Conservation (phyloP, 306 rosid species). For the Fagus sylvatica region DNA sequence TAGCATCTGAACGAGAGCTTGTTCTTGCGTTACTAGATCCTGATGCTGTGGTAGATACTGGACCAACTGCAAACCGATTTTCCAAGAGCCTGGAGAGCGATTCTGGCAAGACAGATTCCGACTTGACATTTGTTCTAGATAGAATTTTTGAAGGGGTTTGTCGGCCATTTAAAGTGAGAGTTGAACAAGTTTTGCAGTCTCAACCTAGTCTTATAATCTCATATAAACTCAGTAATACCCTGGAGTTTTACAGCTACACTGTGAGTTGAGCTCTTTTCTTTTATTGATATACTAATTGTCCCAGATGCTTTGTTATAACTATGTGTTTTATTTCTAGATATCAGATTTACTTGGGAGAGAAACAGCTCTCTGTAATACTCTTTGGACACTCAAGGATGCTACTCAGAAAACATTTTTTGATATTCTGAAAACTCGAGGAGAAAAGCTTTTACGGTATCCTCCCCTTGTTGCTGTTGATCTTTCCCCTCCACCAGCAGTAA, state of each 20-base stretch:
- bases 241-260: slow-evolving; percentile 91
- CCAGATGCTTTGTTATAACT: slow-evolving; percentile 19
- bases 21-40: slow-evolving; percentile 77
- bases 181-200: slow-evolving; percentile 96
- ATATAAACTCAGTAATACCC: slow-evolving; percentile 85
- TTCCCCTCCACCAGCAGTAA: slow-evolving; percentile 94
- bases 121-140: slow-evolving; percentile 88
- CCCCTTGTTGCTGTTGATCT: slow-evolving; percentile 93
- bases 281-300: not conserved
- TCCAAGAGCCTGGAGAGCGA: slow-evolving; percentile 52
- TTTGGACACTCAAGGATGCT: slow-evolving; percentile 85
- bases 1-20: slow-evolving; percentile 99
- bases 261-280: slow-evolving; percentile 51
- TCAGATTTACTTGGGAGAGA: slow-evolving; percentile 93
- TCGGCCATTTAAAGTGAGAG: slow-evolving; percentile 96
- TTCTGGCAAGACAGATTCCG: slow-evolving; percentile 63
- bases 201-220: slow-evolving; percentile 90
- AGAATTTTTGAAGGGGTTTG: slow-evolving; percentile 99
- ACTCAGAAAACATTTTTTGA: slow-evolving; percentile 93
- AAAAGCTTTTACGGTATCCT: slow-evolving; percentile 91
- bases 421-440: slow-evolving; percentile 84
- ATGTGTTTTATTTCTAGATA: slow-evolving; percentile 49
- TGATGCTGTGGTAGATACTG: slow-evolving; percentile 58
- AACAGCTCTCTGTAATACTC: slow-evolving; percentile 81
- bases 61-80: slow-evolving; percentile 55